A percentile compares a stretch with the other conserved stretches of the same genome.
Evolutionary conservation across 192 early-diverging fungal genomes (phyloP).

Genomic region (Coemansia sp.): DNA sequence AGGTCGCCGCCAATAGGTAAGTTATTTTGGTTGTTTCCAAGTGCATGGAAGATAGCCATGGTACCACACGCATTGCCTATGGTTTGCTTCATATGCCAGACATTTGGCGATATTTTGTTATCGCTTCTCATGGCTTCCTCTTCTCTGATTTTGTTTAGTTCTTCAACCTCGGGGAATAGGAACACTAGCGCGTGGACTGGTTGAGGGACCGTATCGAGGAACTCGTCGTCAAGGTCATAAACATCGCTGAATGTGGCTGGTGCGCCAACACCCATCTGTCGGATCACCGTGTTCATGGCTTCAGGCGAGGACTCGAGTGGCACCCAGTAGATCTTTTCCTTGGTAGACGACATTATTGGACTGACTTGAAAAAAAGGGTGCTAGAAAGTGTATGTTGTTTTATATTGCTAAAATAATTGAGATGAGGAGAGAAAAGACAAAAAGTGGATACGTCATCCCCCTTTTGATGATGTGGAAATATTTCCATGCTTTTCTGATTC

Average conservation of each 20-base stretch:
- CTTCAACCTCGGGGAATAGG: constrained; percentile 78
- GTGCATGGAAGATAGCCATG: constrained; percentile 87
- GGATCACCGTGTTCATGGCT: constrained; percentile 65
- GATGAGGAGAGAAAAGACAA: neutral
- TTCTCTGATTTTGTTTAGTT: constrained; percentile 60
- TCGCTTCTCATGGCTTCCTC: constrained; percentile 52
- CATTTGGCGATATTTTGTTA: constrained; percentile 33
- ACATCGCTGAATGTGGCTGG: constrained; percentile 77
- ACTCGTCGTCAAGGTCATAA: constrained; percentile 80
- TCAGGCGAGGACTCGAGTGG: constrained; percentile 90
- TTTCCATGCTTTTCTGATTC: neutral
- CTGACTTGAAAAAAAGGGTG: neutral
- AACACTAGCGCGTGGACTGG: constrained; percentile 84
- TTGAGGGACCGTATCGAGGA: constrained; percentile 75
- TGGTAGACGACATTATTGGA: neutral
- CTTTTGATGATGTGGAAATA: neutral
- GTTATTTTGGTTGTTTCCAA: constrained; percentile 70
- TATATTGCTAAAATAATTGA: too few relatives aligned
- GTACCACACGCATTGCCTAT: constrained; percentile 94
- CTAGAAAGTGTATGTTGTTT: neutral
- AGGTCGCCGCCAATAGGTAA: constrained; percentile 56
- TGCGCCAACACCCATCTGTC: constrained; percentile 66
- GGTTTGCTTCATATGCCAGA: constrained; percentile 84
- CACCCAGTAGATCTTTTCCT: constrained; percentile 65
- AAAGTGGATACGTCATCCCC: neutral